Conservation (phyloP, 441 rosid genomes). For the Manihot esculenta region DNA sequence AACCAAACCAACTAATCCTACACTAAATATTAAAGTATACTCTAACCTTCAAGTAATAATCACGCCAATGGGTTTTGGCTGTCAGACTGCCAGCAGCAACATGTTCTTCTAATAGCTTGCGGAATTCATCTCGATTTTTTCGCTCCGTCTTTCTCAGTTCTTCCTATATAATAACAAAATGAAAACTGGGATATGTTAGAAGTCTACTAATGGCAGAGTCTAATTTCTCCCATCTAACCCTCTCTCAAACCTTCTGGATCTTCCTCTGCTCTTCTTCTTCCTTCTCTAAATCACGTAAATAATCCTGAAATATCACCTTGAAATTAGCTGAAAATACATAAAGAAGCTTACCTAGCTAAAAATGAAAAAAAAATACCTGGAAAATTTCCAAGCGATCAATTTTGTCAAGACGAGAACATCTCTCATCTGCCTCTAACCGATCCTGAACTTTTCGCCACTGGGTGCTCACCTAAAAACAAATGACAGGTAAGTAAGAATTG, state of each 20-base stretch:
- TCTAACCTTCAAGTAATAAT: slow-evolving; percentile 73
- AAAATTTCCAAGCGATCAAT: slow-evolving; percentile 83
- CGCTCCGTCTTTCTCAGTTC: slow-evolving; percentile 85
- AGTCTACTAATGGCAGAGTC: neutral
- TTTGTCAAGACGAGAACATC: slow-evolving; percentile 83
- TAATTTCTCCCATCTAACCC: neutral
- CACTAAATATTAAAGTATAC: neutral
- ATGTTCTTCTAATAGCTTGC: slow-evolving; percentile 81
- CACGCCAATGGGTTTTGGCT: slow-evolving; percentile 84
- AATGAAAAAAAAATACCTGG: slow-evolving; percentile 43
- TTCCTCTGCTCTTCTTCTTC: slow-evolving; percentile 92
- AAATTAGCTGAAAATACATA: slow-evolving; percentile 17
- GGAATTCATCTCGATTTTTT: slow-evolving; percentile 92
- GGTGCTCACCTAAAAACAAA: slow-evolving; percentile 55
- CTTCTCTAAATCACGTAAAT: slow-evolving; percentile 77
- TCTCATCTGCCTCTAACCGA: slow-evolving; percentile 68
- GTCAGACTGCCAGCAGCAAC: slow-evolving; percentile 70
- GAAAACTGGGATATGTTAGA: slow-evolving; percentile 13
- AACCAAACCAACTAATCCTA: neutral
- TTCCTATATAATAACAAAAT: slow-evolving; percentile 52
- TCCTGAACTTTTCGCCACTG: slow-evolving; percentile 98
- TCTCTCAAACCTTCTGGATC: slow-evolving; percentile 70
- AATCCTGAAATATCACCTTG: slow-evolving; percentile 52
- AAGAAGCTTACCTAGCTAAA: neutral
- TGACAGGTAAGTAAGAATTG: neutral